These are phyloP conservation scores for Nitzschia palea DNA, from an alignment of 108 stramenopile species.

Conservation along the genomic window DNA sequence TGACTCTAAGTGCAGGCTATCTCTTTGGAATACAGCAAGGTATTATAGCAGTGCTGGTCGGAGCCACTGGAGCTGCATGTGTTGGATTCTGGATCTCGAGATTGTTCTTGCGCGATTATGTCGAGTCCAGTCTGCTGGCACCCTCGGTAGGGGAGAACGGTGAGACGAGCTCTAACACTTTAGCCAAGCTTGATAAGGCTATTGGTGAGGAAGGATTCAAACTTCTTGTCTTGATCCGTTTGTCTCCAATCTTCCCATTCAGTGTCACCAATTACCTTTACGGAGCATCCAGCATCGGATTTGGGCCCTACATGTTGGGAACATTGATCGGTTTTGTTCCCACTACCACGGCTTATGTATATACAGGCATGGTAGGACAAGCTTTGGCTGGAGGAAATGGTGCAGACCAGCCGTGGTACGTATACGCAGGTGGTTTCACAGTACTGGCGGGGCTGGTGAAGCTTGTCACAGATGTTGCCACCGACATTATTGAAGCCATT, in stretches of 20 bases:
- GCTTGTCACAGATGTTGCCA: conserved; percentile 61
- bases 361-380: conserved; percentile 59
- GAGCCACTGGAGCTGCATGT: conserved; percentile 63
- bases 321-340: conserved; percentile 66
- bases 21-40: conserved; percentile 73
- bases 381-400: conserved; percentile 41
- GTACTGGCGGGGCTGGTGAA: conserved; percentile 44
- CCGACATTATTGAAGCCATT: conserved; percentile 50
- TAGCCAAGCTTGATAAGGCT: conserved; percentile 65
- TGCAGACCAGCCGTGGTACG: conserved; percentile 57
- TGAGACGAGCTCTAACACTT: conserved; percentile 43
- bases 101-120: conserved; percentile 59
- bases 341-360: conserved; percentile 71
- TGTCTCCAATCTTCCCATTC: conserved; percentile 85
- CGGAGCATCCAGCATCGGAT: conserved; percentile 65
- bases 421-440: conserved; percentile 48
- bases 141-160: conserved; percentile 7
- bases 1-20: conserved; percentile 79
- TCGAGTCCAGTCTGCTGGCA: conserved; percentile 29
- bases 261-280: conserved; percentile 84
- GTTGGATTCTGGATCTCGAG: conserved; percentile 68
- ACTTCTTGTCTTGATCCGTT: conserved; percentile 69
- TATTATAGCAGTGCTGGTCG: conserved; percentile 57
- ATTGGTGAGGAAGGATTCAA: conserved; percentile 80
- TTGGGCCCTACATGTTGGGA: conserved; percentile 57